A percentile compares a stretch with the other conserved stretches of the same genome.
Conservation (phyloP, 495 filamentous ascomycete species). For the Massariosphaeria phaeospora region DNA sequence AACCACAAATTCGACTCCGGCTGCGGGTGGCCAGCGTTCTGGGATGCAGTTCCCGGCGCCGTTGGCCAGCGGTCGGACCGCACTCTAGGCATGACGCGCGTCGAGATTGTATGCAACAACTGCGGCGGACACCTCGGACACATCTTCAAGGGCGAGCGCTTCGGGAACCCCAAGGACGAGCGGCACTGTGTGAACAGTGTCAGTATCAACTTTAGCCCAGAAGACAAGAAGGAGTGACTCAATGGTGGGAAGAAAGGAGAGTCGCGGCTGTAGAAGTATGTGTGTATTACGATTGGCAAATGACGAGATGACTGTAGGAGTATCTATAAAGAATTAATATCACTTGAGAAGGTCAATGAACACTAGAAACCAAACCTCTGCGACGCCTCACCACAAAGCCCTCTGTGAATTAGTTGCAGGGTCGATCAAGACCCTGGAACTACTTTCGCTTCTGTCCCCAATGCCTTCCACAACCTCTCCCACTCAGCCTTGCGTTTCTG, state of each 20-base stretch:
- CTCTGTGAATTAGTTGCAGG: no score
- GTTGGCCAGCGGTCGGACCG: slow-evolving; percentile 74
- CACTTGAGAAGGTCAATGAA: no score
- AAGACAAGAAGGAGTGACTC: slow-evolving; percentile 17
- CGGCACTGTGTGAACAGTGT: slow-evolving; percentile 95
- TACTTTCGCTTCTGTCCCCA: no score
- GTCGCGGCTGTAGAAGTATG: slow-evolving; percentile 3
- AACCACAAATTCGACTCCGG: slow-evolving; percentile 91
- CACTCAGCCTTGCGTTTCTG: no score
- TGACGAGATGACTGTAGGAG: slow-evolving; percentile 4
- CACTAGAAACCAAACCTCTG: no score
- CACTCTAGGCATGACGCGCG: slow-evolving; percentile 75
- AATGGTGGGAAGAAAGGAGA: background rate
- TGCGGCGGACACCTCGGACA: slow-evolving; percentile 96
- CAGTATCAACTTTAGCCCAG: slow-evolving; percentile 67
- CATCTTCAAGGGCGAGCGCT: slow-evolving; percentile 93
- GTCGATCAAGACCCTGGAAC: no score
- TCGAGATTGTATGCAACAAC: slow-evolving; percentile 87
- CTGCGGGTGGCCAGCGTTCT: slow-evolving; percentile 98
- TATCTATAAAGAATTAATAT: no score
- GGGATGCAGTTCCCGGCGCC: slow-evolving; percentile 84
- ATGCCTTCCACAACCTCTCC: no score
- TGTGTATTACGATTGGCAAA: background rate
- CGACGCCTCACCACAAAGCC: no score
- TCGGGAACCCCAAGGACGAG: slow-evolving; percentile 85